Conservation (phyloP, 192 early-diverging fungal species). For the Backusella macrospora region DNA sequence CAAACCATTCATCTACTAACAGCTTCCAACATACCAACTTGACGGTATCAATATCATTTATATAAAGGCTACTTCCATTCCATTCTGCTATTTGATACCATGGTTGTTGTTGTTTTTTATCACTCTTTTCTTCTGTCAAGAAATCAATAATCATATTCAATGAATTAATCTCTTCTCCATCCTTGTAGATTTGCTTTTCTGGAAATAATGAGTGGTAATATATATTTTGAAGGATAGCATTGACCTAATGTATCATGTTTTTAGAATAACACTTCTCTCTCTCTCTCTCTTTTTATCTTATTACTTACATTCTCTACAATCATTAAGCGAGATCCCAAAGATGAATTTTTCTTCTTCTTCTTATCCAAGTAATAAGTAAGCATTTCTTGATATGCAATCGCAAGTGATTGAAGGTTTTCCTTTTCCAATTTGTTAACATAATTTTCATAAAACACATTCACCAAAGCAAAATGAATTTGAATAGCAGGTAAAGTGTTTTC, state of each 20-base stretch:
- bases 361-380: not conserved
- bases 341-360: not conserved
- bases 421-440: conserved; percentile 22
- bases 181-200: not conserved
- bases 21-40: conserved; percentile 53
- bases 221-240: conserved; percentile 30
- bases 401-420: not conserved
- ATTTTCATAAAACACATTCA: conserved; percentile 30
- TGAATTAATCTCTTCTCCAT: not conserved
- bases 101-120: not conserved
- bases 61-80: conserved; percentile 20
- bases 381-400: not conserved
- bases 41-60: not conserved
- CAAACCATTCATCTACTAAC: conserved; percentile 57
- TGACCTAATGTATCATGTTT: conserved; percentile 13
- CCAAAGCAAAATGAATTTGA: conserved; percentile 33
- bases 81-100: conserved; percentile 8
- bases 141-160: not conserved
- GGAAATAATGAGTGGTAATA: conserved; percentile 19
- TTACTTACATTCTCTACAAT: conserved; percentile 26
- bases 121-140: conserved; percentile 4
- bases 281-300: no score
- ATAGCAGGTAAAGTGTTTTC: conserved; percentile 28
- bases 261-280: not conserved
- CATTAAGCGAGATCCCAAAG: conserved; percentile 9